Conservation (phyloP, 371 early-diverging fungal genomes). For the Nematocida minor region DNA sequence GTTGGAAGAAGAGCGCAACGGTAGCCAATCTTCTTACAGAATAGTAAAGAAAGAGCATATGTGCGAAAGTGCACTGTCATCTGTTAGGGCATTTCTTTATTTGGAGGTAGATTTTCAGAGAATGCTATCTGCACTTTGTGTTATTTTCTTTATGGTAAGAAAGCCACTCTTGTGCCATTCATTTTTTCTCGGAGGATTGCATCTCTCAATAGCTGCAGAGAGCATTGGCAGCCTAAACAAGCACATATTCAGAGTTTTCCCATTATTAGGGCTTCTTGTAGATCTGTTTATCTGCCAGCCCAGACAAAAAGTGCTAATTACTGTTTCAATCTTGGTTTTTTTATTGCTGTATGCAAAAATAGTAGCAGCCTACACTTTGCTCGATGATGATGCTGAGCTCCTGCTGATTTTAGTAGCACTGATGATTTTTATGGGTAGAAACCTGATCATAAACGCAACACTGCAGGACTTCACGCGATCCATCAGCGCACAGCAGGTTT, state of each 20-base stretch:
- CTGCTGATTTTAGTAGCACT: not conserved
- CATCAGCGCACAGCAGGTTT: not conserved
- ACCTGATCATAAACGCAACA: not conserved
- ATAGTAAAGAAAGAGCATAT: not conserved
- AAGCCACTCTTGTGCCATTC: too few relatives aligned
- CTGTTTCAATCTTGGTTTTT: not conserved
- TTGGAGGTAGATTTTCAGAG: too few relatives aligned
- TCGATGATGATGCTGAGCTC: too few relatives aligned
- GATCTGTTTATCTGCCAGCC: not conserved
- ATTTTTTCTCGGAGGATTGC: too few relatives aligned
- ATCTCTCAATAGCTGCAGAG: too few relatives aligned
- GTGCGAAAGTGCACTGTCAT: not conserved
- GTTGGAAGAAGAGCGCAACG: not conserved
- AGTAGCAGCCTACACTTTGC: not conserved
- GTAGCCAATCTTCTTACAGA: not conserved
- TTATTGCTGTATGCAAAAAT: not conserved
- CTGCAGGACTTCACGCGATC: not conserved
- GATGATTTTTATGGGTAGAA: not conserved
- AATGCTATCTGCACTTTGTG: too few relatives aligned
- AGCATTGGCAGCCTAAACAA: too few relatives aligned
- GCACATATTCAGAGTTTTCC: too few relatives aligned
- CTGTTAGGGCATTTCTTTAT: not conserved
- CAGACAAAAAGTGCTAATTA: conserved; percentile 6
- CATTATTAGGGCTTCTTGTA: not conserved
- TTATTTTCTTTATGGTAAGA: too few relatives aligned